Conservation (phyloP, 768 basidiomycete genomes). For the Mycena latifolia region DNA sequence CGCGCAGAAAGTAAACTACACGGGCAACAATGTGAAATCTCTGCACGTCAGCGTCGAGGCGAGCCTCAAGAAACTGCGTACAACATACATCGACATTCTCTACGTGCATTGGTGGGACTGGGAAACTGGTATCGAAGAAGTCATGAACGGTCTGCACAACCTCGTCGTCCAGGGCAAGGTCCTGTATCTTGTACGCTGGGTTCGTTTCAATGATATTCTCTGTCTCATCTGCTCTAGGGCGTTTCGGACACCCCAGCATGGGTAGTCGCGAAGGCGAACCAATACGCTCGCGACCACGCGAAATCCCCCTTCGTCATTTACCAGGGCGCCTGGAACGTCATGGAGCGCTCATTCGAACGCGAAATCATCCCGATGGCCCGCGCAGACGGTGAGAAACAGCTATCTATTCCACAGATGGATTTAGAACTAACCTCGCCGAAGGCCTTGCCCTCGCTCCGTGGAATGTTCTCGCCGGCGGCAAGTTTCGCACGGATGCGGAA, state of each 20-base stretch:
- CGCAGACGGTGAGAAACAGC: not conserved
- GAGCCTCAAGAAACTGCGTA: constrained; percentile 61
- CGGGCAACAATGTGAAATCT: constrained; percentile 45
- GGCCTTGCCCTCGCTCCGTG: constrained; percentile 53
- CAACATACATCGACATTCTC: constrained; percentile 69
- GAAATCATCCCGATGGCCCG: constrained; percentile 55
- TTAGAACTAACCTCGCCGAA: not conserved
- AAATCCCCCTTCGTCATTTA: constrained; percentile 60
- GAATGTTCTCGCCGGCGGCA: constrained; percentile 46
- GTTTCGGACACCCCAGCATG: constrained; percentile 40
- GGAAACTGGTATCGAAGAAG: constrained; percentile 50
- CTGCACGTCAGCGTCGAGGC: constrained; percentile 62
- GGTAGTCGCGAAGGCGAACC: constrained; percentile 47
- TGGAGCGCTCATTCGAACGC: constrained; percentile 56
- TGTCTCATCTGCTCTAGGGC: constrained; percentile 21
- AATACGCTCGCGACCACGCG: constrained; percentile 55
- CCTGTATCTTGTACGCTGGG: constrained; percentile 49
- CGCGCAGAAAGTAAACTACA: constrained; percentile 8
- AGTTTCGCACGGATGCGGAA: constrained; percentile 42
- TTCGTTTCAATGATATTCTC: constrained; percentile 19
- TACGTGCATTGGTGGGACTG: constrained; percentile 70
- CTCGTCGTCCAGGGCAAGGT: constrained; percentile 59
- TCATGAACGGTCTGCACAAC: constrained; percentile 59
- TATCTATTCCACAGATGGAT: not conserved
- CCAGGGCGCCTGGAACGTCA: constrained; percentile 52